phyloP scores from a whole-genome alignment of 768 basidiomycete genomes.

The Lactarius pseudohatsudake region DNA sequence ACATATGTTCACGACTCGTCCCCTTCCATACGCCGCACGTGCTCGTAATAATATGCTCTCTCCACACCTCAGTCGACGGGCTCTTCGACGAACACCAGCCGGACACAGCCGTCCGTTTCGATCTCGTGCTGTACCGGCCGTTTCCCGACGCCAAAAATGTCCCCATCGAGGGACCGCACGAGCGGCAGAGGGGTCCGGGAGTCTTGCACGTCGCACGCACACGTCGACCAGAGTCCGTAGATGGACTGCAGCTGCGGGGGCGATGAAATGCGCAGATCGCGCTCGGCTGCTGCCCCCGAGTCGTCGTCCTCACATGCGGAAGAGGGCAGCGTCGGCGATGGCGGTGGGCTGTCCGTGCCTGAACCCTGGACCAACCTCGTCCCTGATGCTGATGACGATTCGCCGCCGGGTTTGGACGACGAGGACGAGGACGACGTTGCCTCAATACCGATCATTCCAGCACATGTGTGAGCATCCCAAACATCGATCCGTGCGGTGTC shows the following conservation, averaged over 20 bases:
- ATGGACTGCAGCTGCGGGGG: not conserved
- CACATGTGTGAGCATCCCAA: not conserved
- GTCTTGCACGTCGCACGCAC: conserved; percentile 3
- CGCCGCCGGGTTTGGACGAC: not conserved
- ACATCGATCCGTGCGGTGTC: not conserved
- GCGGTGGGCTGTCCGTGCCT: not conserved
- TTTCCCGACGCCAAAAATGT: conserved; percentile 24
- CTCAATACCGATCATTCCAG: not conserved
- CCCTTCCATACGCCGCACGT: not conserved
- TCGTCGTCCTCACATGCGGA: not conserved
- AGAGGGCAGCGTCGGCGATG: not conserved
- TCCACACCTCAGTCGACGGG: not conserved
- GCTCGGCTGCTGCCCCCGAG: not conserved
- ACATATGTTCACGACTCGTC: not conserved
- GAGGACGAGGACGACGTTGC: not conserved
- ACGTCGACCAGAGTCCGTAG: conserved; percentile 15
- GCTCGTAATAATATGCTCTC: not conserved
- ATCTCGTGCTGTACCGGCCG: conserved; percentile 22
- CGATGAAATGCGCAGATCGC: not conserved
- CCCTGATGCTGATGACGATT: not conserved
- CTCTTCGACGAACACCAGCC: conserved; percentile 16
- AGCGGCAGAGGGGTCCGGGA: not conserved
- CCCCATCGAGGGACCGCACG: not conserved
- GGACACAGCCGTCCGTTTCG: conserved; percentile 20
- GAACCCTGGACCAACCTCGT: not conserved